Evolutionary conservation across 495 filamentous ascomycete genomes (phyloP).

Genomic region (Alectoria sarmentosa): DNA sequence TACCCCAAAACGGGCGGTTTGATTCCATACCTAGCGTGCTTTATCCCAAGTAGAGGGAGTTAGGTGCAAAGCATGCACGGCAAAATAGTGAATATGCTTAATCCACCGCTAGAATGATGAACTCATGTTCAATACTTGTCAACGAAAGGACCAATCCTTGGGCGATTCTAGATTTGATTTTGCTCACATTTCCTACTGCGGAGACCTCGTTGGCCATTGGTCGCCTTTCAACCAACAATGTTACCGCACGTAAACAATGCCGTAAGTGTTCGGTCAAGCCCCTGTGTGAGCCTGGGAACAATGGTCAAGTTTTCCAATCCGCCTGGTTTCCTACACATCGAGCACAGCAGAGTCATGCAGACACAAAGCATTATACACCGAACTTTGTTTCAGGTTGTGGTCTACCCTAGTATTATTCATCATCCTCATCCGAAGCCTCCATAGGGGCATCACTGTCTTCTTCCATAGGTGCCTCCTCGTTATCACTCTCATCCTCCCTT

Average conservation of each 20-base stretch:
- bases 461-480: constrained; percentile 68
- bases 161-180: neutral
- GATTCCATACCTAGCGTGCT: neutral
- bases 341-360: neutral
- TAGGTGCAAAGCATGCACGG: neutral
- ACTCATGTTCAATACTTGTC: neutral
- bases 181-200: neutral
- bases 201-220: neutral
- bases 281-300: neutral
- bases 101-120: neutral
- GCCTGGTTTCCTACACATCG: neutral
- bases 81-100: neutral
- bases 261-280: neutral
- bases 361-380: constrained; percentile 2
- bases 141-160: neutral
- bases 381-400: neutral
- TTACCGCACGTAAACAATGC: neutral
- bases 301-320: neutral
- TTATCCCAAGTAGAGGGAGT: neutral
- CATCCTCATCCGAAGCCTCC: constrained; percentile 50
- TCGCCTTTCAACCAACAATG: neutral
- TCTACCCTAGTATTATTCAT: constrained; percentile 21
- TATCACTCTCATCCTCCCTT: constrained; percentile 62
- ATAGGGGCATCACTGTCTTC: constrained; percentile 55
- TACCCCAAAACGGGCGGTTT: neutral